phyloP scores from a whole-genome alignment of 1,139 yeast genomes.

The Suhomyces anneliseae region DNA sequence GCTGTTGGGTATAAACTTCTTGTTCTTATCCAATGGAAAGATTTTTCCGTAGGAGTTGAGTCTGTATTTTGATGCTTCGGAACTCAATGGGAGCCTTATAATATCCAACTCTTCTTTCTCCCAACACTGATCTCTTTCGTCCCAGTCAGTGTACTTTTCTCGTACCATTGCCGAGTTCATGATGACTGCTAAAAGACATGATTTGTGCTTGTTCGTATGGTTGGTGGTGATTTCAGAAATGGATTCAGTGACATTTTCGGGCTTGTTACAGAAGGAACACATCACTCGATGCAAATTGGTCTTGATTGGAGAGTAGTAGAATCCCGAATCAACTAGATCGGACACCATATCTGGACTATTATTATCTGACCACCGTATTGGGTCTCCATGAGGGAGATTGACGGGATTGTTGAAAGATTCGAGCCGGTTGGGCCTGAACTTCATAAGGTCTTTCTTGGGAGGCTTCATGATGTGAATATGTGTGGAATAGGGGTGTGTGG shows the following conservation, averaged over 20 bases:
- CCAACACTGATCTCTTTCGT: constrained; percentile 13
- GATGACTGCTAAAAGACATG: constrained; percentile 24
- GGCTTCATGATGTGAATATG: constrained; percentile 11
- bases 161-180: constrained; percentile 23
- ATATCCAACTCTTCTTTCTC: constrained; percentile 10
- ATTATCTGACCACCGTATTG: constrained; percentile 26
- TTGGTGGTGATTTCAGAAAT: constrained; percentile 35
- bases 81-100: constrained; percentile 28
- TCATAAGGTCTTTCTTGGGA: constrained; percentile 16
- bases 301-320: constrained; percentile 62
- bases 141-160: constrained; percentile 8
- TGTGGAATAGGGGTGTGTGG: too few species aligned
- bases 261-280: constrained; percentile 61
- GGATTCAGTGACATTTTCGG: constrained; percentile 37
- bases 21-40: constrained; percentile 55
- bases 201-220: constrained; percentile 43
- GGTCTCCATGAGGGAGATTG: constrained; percentile 10
- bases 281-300: constrained; percentile 47
- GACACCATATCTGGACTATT: constrained; percentile 34
- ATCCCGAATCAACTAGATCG: constrained; percentile 65
- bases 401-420: constrained; percentile 25
- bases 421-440: constrained; percentile 24
- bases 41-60: constrained; percentile 48
- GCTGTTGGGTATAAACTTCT: constrained; percentile 39
- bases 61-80: constrained; percentile 44